phyloP scores from a whole-genome alignment of 2,329 filamentous ascomycete species.

The Talaromyces sp. region DNA sequence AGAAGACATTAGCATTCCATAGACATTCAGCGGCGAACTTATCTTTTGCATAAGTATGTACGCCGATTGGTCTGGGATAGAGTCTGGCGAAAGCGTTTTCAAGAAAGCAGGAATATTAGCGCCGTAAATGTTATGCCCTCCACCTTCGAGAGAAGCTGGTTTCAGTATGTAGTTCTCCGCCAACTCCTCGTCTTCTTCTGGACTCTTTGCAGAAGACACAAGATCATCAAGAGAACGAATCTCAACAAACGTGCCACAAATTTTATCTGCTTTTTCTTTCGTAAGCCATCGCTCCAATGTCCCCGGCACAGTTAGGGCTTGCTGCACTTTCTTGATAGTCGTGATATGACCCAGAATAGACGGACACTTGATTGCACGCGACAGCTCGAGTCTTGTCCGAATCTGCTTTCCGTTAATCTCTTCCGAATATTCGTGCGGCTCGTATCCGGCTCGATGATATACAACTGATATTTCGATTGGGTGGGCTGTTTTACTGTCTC shows the following conservation, averaged over 20 bases:
- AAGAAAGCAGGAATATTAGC: constrained; percentile 38
- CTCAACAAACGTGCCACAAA: constrained; percentile 38
- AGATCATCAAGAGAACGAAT: constrained; percentile 33
- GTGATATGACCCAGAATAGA: constrained; percentile 41
- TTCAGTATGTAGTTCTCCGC: constrained; percentile 40
- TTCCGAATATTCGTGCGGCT: constrained; percentile 39
- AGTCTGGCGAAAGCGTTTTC: constrained; percentile 19
- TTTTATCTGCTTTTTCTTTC: constrained; percentile 24
- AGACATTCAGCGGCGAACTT: constrained; percentile 26
- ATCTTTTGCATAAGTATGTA: constrained; percentile 46
- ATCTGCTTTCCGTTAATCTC: constrained; percentile 19
- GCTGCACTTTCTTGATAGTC: constrained; percentile 46
- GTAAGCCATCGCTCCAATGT: constrained; percentile 35
- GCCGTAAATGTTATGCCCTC: constrained; percentile 44
- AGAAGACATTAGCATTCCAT: constrained; percentile 34
- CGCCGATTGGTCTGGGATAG: constrained; percentile 25
- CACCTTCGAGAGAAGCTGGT: constrained; percentile 43
- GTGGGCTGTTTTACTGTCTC: not conserved
- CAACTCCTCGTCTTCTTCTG: constrained; percentile 25
- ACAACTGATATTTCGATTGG: constrained; percentile 42
- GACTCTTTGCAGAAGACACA: not conserved
- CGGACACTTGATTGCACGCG: constrained; percentile 46
- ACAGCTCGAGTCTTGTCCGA: constrained; percentile 38
- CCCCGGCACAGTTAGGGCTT: constrained; percentile 35
- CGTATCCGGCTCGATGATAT: constrained; percentile 46